Evolutionary conservation across 148 eudicot genomes (phyloP).

Genomic region (Spergularia marina): DNA sequence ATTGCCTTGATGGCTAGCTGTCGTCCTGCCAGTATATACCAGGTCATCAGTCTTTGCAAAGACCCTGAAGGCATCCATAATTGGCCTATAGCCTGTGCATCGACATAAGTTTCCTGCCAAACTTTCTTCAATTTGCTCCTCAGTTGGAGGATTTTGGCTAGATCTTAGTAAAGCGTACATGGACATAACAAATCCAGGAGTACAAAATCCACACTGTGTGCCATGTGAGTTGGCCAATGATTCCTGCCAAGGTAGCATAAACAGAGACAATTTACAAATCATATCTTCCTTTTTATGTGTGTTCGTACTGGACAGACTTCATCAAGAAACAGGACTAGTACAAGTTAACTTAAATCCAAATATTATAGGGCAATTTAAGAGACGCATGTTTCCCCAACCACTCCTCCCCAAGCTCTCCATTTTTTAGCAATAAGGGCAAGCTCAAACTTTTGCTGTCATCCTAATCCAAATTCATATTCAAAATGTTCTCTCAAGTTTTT

Average conservation of each 20-base stretch:
- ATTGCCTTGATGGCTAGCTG: slow-evolving; percentile 30
- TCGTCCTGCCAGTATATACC: slow-evolving; percentile 49
- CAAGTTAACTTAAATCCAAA: neutral
- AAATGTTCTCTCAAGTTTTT: slow-evolving; percentile 1
- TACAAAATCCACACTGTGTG: slow-evolving; percentile 98
- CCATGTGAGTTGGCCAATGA: slow-evolving; percentile 82
- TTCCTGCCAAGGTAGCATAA: slow-evolving; percentile 51
- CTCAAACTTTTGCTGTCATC: too few relatives aligned
- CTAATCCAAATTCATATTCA: neutral
- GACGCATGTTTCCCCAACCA: neutral
- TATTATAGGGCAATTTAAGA: neutral
- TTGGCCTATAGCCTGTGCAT: slow-evolving; percentile 97
- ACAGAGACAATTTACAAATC: neutral
- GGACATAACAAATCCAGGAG: slow-evolving; percentile 99
- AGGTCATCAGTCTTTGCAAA: slow-evolving; percentile 82
- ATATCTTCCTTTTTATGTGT: neutral
- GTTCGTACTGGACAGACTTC: neutral
- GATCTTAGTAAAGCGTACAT: slow-evolving; percentile 95
- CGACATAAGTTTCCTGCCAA: slow-evolving; percentile 97
- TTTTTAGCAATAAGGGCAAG: too few relatives aligned
- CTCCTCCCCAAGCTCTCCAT: neutral
- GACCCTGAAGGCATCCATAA: slow-evolving; percentile 88
- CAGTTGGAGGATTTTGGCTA: slow-evolving; percentile 63
- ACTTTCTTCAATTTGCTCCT: slow-evolving; percentile 91
- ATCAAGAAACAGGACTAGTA: neutral